Evolutionary conservation across 805 yeast genomes (phyloP).

Genomic region (Wilhelminamyces savonicus): DNA sequence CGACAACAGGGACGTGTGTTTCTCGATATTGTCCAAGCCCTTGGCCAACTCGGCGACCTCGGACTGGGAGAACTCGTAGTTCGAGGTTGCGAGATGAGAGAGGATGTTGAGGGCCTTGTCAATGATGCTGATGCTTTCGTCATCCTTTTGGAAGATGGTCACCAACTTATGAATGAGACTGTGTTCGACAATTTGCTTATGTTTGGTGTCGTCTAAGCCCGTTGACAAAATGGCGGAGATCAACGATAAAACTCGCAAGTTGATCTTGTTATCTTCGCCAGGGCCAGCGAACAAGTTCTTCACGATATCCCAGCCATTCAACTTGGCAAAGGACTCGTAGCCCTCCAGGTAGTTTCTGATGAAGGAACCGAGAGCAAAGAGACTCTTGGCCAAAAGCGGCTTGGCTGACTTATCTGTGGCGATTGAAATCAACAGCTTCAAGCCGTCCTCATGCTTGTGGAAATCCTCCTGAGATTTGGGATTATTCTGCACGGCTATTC

Average conservation of each 20-base stretch:
- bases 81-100: constrained; percentile 34
- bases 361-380: constrained; percentile 72
- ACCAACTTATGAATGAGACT: constrained; percentile 28
- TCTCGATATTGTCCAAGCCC: constrained; percentile 33
- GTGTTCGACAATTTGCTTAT: constrained; percentile 30
- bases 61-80: constrained; percentile 38
- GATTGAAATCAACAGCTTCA: constrained; percentile 39
- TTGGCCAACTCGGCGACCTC: constrained; percentile 33
- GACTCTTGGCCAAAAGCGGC: constrained; percentile 50
- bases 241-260: constrained; percentile 50
- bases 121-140: constrained; percentile 41
- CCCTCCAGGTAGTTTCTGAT: constrained; percentile 62
- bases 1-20: constrained; percentile 43
- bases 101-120: constrained; percentile 54
- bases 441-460: constrained; percentile 42
- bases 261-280: constrained; percentile 29
- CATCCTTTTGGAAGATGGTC: constrained; percentile 18
- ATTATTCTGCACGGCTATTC: constrained; percentile 92
- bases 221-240: constrained; percentile 56
- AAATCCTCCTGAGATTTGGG: constrained; percentile 66
- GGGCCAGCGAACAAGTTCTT: constrained; percentile 18
- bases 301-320: constrained; percentile 59
- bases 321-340: constrained; percentile 46
- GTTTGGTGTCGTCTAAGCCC: constrained; percentile 36
- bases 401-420: constrained; percentile 17